Evolutionary conservation across 2,329 filamentous ascomycete species (phyloP), one percentile per base, ranked within the genome.

Genomic region (Ramichloridium luteum): DNA sequence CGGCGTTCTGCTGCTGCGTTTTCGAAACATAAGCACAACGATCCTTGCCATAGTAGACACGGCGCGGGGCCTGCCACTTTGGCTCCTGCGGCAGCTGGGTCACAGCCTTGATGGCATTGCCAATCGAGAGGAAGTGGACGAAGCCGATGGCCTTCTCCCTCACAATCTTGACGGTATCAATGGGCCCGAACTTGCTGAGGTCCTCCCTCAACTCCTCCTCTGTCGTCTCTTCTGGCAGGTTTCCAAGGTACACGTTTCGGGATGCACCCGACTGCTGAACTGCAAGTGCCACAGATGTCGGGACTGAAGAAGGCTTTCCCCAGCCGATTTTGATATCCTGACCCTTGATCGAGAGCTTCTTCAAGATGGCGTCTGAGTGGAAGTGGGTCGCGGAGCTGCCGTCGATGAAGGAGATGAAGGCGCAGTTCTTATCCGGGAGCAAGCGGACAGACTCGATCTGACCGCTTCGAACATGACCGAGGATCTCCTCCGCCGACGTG

Each of bases 291-390:
- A 98, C 90, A 2, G 90, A 96, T 2, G 88, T 96, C 3, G 90
- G 90, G 1, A 98, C 90, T 60, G 93, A 88, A 3, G 90, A 96
- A 17, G 90, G 88, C 64, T 98, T 98, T 42, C 90, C 90, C 90
- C 90, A 98, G 41, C 90, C 90, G 50, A 98, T 86, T 69, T 98
- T 98, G 67, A 98, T 94, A 57, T 98, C 90, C 65, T 96, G 90
- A 15, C 88, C 88, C 62, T 93, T 86, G 65, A 98, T 93, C 50
- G 86, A 86, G 55, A 98, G 74, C 70, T 96, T 98, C 70, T 98
- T 98, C 72, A 98, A 73, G 62, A 98, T 98, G 47, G 90, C 90
- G 68, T 98, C 90, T 13, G 90, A 98, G 67, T 98, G 90, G 65
- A 98, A 98, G 58, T 98, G 90, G 13, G 88, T 96, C 35, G 90